Evolutionary conservation across 179 eudicot genomes (phyloP).

Genomic region (Nepenthes alata): DNA sequence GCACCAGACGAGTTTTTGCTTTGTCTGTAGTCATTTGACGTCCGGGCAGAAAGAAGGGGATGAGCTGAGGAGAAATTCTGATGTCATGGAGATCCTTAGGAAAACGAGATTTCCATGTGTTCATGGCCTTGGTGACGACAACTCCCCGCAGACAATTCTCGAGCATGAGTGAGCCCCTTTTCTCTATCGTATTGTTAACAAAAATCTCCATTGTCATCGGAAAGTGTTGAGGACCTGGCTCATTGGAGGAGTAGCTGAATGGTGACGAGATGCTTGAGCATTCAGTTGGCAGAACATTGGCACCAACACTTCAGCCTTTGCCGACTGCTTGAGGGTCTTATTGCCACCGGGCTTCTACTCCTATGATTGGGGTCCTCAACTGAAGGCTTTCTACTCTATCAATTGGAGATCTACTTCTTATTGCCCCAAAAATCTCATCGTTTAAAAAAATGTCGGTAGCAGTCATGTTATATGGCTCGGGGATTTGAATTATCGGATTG

Average conservation of each 20-base stretch:
- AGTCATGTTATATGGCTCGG: conserved; percentile 93
- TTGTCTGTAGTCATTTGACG: conserved; percentile 83
- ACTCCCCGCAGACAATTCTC: conserved; percentile 74
- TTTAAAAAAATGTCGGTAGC: not conserved
- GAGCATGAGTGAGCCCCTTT: conserved; percentile 71
- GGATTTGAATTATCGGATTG: conserved; percentile 82
- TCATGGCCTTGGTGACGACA: conserved; percentile 27
- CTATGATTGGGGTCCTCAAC: too few species aligned
- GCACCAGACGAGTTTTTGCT: conserved; percentile 96
- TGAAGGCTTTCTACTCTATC: too few species aligned
- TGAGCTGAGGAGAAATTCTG: conserved; percentile 81
- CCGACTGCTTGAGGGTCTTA: too few species aligned
- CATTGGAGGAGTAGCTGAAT: too few species aligned
- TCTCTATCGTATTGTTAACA: not conserved
- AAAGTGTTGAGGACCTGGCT: too few species aligned
- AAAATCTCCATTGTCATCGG: too few species aligned
- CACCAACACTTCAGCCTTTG: too few species aligned
- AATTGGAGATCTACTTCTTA: not conserved
- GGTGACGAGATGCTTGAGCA: too few species aligned
- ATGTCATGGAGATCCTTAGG: conserved; percentile 83
- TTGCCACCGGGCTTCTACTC: too few species aligned
- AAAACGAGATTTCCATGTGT: conserved; percentile 90
- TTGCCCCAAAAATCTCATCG: not conserved
- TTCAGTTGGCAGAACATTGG: too few species aligned
- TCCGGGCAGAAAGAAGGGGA: conserved; percentile 95